phyloP scores from a whole-genome alignment of 2,329 filamentous ascomycete genomes.

The Aspergillus jensenii region DNA sequence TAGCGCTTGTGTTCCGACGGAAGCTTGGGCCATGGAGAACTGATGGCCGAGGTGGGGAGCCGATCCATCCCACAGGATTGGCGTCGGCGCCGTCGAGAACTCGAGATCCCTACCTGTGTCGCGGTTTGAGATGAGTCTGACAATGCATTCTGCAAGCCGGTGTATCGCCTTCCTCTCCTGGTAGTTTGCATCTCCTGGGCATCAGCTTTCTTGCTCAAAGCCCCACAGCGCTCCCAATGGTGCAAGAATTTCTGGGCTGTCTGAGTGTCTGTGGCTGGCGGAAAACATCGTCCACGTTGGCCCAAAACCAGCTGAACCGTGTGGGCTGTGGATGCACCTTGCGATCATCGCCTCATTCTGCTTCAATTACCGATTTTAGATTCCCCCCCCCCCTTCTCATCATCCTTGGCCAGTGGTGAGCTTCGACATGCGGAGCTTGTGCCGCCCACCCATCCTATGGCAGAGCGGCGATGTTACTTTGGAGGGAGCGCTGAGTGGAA shows the following conservation, averaged over 20 bases:
- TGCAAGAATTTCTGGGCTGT: neutral
- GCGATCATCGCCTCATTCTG: neutral
- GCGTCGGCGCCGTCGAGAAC: neutral
- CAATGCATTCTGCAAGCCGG: neutral
- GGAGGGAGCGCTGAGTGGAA: neutral
- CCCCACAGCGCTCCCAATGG: neutral
- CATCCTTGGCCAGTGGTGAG: neutral
- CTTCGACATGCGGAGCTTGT: constrained; percentile 2
- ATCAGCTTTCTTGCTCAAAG: neutral
- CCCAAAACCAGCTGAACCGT: constrained; percentile 8
- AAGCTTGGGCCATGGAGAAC: constrained; percentile 1
- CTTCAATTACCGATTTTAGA: constrained; percentile 5
- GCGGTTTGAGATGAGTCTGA: neutral
- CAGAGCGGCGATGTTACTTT: neutral
- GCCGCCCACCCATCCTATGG: neutral
- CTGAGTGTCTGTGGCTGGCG: constrained; percentile 14
- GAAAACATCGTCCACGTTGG: constrained; percentile 8
- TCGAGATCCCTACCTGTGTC: constrained; percentile 2
- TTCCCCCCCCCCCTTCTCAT: neutral
- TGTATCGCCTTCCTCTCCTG: constrained; percentile 4
- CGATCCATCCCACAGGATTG: neutral
- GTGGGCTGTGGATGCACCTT: constrained; percentile 4
- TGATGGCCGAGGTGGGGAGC: neutral
- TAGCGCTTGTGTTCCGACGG: neutral
- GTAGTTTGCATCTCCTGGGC: constrained; percentile 10